phyloP scores from a whole-genome alignment of 306 rosid genomes.

The Quillaja saponaria region DNA sequence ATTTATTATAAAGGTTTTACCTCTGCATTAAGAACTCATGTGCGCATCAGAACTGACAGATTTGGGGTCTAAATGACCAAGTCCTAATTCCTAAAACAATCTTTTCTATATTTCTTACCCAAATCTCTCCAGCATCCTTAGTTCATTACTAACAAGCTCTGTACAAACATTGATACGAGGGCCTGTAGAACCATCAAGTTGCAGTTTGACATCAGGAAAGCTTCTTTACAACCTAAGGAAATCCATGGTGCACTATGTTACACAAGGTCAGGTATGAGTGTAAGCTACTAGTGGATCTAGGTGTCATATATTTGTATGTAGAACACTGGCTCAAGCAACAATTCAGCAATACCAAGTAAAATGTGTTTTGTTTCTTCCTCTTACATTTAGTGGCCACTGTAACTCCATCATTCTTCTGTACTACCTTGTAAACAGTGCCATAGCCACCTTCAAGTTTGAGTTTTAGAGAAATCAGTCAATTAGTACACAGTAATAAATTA shows the following conservation, averaged over 20 bases:
- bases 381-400: slow-evolving; percentile 69
- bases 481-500: neutral
- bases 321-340: neutral
- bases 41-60: slow-evolving; percentile 9
- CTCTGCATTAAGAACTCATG: slow-evolving; percentile 47
- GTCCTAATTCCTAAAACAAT: neutral
- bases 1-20: slow-evolving; percentile 60
- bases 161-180: slow-evolving; percentile 64
- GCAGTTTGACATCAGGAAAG: slow-evolving; percentile 7
- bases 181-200: slow-evolving; percentile 46
- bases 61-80: neutral
- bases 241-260: neutral
- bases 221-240: neutral
- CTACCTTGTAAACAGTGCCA: slow-evolving; percentile 75
- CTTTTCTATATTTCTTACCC: slow-evolving; percentile 47
- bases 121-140: slow-evolving; percentile 70
- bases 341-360: neutral
- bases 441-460: slow-evolving; percentile 60
- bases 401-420: slow-evolving; percentile 50
- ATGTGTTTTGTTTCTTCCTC: slow-evolving; percentile 6
- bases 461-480: slow-evolving; percentile 4
- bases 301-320: neutral
- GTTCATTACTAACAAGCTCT: slow-evolving; percentile 61
- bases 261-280: neutral
- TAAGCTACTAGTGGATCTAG: neutral